Base-by-base conservation (phyloP, 345 rosid genomes). In the Hibiscus mutabilis region DNA sequence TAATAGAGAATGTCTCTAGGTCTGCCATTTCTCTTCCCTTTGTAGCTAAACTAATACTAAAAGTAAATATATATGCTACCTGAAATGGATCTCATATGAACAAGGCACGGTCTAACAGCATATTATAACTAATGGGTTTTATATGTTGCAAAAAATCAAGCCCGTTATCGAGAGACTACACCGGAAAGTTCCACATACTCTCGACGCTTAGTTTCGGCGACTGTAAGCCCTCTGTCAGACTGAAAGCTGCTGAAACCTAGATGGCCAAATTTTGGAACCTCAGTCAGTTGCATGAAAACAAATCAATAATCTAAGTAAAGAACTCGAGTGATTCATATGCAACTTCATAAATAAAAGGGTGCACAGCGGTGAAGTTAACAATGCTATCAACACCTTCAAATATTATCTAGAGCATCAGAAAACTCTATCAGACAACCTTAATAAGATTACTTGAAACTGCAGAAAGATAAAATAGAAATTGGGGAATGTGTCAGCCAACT, bases 111-210 rank as follows among this genome's bases (percentile, higher is more conserved):
- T 44, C 25, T 62, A 3, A 35, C 25, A 62, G 13, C 66, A 18
- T n/a, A 18, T 62, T 18, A 62, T 33, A n/a, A n/a, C 47, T 33
- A 18, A 24, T 10, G 44, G 10, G 24, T 61, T 33, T 33, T 33
- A 29, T 16, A 33, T 33, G 19, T 29, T 15, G 33, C 21, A 16
- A 60, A 60, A 29, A 9, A 42, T 33, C 12, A 61, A 61, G 15
- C n/a, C 1, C 4, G 8, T 3, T 6, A 44, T 37, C n/a, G 9
- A 21, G 10, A 40, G 11, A 64, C 53, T 55, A 69, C 19, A 29
- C 52, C 77, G 75, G 77, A 56, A 79, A 79, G 66, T 79, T 74
- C 81, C 81, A 82, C 0, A 77, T 68, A 55, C 81, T 77, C 82
- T 82, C 77, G 3, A 76, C 79, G 4, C 55, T 47, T 58, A 76